Evolutionary conservation across 805 yeast species (phyloP).

Genomic region (Cyberlindnera xishuangbannaensis): DNA sequence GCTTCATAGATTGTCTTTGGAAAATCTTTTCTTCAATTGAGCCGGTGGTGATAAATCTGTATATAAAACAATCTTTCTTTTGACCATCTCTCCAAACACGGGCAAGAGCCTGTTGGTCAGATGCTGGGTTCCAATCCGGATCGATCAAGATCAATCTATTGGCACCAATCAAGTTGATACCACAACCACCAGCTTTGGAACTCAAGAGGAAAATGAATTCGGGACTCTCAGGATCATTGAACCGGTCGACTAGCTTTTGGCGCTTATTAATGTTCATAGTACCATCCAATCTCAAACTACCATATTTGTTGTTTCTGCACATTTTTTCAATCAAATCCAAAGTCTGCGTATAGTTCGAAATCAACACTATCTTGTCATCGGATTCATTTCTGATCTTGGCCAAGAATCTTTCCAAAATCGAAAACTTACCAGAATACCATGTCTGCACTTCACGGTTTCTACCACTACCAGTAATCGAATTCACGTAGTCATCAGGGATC

Average conservation of each 20-base stretch:
- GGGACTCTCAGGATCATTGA: conserved; percentile 82
- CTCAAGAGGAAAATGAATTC: conserved; percentile 87
- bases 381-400: conserved; percentile 72
- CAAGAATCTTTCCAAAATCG: conserved; percentile 79
- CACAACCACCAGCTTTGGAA: conserved; percentile 98
- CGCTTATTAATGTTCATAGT: conserved; percentile 88
- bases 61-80: conserved; percentile 92
- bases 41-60: conserved; percentile 90
- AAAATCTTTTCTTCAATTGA: conserved; percentile 94
- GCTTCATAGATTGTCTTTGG: conserved; percentile 92
- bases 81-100: conserved; percentile 99
- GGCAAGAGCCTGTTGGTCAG: conserved; percentile 96
- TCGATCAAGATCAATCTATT: conserved; percentile 83
- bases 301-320: conserved; percentile 74
- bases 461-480: conserved; percentile 39
- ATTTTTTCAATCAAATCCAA: conserved; percentile 82
- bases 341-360: conserved; percentile 93
- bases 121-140: conserved; percentile 97
- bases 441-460: conserved; percentile 70
- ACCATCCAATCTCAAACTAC: conserved; percentile 82
- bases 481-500: conserved; percentile 70
- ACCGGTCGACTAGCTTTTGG: conserved; percentile 84
- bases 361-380: conserved; percentile 89
- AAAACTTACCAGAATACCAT: conserved; percentile 81
- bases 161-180: conserved; percentile 95